phyloP scores from a whole-genome alignment of 305 asterid species.

The Stenogyne calaminthoides region DNA sequence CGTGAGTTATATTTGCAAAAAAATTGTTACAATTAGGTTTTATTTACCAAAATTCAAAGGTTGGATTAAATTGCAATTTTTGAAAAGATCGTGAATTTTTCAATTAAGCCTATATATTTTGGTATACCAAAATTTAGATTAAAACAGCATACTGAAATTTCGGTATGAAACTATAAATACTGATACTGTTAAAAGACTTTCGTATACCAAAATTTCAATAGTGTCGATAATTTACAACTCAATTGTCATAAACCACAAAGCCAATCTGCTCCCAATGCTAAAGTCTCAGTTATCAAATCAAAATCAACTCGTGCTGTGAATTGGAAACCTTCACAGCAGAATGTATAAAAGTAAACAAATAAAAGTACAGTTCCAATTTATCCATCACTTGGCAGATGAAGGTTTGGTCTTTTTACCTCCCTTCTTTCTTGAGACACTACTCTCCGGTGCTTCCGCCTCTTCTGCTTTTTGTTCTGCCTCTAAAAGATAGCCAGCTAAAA shows the following conservation, averaged over 20 bases:
- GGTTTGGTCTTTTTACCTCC: slow-evolving; percentile 58
- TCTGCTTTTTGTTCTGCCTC: slow-evolving; percentile 97
- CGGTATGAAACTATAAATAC: too few relatives aligned
- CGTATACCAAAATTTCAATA: too few relatives aligned
- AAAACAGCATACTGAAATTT: too few relatives aligned
- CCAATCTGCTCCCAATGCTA: background rate
- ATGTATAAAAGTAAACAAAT: background rate
- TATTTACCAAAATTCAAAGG: too few relatives aligned
- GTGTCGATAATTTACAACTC: too few relatives aligned
- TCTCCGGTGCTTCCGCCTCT: slow-evolving; percentile 74
- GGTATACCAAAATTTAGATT: too few relatives aligned
- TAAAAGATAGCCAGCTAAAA: slow-evolving; percentile 75
- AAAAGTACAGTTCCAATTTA: background rate
- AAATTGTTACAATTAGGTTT: too few relatives aligned
- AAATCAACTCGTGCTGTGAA: background rate
- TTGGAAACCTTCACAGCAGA: background rate
- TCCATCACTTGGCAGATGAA: slow-evolving; percentile 48
- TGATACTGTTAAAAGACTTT: too few relatives aligned
- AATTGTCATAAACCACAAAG: background rate
- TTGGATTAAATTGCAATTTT: too few relatives aligned
- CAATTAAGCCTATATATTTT: too few relatives aligned
- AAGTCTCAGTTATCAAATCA: background rate
- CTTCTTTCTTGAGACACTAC: slow-evolving; percentile 68
- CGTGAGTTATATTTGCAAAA: too few relatives aligned
- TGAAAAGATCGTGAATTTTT: too few relatives aligned